Evolutionary conservation across 768 basidiomycete genomes (phyloP).

Genomic region (Tricholomella constricta): DNA sequence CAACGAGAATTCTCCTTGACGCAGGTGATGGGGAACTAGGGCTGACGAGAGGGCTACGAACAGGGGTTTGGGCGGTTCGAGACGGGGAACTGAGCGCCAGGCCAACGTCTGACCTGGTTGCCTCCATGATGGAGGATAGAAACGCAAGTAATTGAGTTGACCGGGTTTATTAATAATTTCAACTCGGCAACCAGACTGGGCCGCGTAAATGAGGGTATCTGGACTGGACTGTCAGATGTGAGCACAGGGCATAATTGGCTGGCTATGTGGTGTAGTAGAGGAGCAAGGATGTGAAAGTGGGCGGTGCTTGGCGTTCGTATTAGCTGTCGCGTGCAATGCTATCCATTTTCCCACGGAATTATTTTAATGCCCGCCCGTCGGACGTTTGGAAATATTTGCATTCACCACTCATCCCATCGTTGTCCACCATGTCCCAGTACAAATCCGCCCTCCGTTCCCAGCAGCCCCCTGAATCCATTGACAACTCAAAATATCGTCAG

Average conservation of each 20-base stretch:
- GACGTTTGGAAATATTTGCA: slow-evolving; percentile 8
- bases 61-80: neutral
- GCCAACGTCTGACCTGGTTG: neutral
- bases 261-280: too few relatives aligned
- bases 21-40: slow-evolving; percentile 6
- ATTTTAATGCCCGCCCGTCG: slow-evolving; percentile 14
- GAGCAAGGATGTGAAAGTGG: too few relatives aligned
- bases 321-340: too few relatives aligned
- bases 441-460: slow-evolving; percentile 49
- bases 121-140: slow-evolving; percentile 4
- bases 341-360: slow-evolving; percentile 21
- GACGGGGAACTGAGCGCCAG: neutral
- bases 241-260: too few relatives aligned
- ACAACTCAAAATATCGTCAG: slow-evolving; percentile 47
- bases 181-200: too few relatives aligned
- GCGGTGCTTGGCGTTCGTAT: too few relatives aligned
- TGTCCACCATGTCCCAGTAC: slow-evolving; percentile 52
- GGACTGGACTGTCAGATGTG: too few relatives aligned
- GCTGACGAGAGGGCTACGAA: slow-evolving; percentile 4
- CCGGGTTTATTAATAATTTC: neutral
- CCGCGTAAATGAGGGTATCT: too few relatives aligned
- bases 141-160: neutral
- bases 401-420: slow-evolving; percentile 16
- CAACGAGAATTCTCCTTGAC: slow-evolving; percentile 15
- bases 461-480: slow-evolving; percentile 33